Percentiles rank a stretch among this genome's conserved stretches.
phyloP scores from a whole-genome alignment of 352 stramenopile species.

The Phytophthora cajani region DNA sequence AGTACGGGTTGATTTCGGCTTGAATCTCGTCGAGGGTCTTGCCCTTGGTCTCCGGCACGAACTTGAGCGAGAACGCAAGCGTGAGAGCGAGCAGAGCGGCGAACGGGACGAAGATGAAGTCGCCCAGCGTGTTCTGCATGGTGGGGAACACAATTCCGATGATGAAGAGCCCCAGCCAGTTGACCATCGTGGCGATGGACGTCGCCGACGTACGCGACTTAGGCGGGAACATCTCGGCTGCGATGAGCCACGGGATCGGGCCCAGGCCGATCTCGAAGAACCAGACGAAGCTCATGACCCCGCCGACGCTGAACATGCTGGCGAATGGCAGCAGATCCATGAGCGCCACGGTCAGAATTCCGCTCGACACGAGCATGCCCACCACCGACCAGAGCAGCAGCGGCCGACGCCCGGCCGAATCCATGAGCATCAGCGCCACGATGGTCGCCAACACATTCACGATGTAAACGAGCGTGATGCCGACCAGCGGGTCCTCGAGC shows the following conservation, averaged over 20 bases:
- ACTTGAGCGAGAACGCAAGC: slow-evolving; percentile 79
- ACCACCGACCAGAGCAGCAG: slow-evolving; percentile 68
- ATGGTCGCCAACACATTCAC: slow-evolving; percentile 77
- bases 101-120: slow-evolving; percentile 93
- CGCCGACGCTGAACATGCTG: slow-evolving; percentile 56
- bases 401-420: slow-evolving; percentile 65
- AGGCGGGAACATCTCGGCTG: slow-evolving; percentile 95
- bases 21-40: slow-evolving; percentile 79
- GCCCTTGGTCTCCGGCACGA: slow-evolving; percentile 92
- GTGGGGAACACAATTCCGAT: slow-evolving; percentile 94
- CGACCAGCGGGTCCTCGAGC: slow-evolving; percentile 62
- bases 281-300: slow-evolving; percentile 79
- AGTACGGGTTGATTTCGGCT: slow-evolving; percentile 46
- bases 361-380: slow-evolving; percentile 71
- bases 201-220: slow-evolving; percentile 92
- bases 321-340: slow-evolving; percentile 62
- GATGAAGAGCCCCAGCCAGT: slow-evolving; percentile 96
- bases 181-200: slow-evolving; percentile 93
- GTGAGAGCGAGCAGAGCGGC: slow-evolving; percentile 66
- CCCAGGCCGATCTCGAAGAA: slow-evolving; percentile 80
- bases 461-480: slow-evolving; percentile 66
- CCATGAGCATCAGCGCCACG: slow-evolving; percentile 77
- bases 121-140: slow-evolving; percentile 79
- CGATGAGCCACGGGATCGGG: slow-evolving; percentile 96
- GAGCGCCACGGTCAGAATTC: slow-evolving; percentile 63